Conservation (phyloP, 805 yeast species). For the Monosporozyma unispora region DNA sequence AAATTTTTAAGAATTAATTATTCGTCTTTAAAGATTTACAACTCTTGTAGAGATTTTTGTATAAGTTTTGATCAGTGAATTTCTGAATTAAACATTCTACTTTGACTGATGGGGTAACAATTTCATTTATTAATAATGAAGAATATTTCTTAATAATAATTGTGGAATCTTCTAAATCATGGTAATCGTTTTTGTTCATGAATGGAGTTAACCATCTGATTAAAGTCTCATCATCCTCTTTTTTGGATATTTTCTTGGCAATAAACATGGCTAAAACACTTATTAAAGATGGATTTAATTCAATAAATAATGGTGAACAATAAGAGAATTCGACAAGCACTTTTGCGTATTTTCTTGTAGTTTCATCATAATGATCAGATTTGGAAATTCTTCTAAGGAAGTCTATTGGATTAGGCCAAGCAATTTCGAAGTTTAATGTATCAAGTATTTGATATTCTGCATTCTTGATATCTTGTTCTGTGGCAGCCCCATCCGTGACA, state of each 20-base stretch:
- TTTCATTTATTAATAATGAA: constrained; percentile 20
- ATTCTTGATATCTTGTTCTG: constrained; percentile 71
- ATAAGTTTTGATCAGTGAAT: constrained; percentile 16
- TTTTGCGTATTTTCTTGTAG: constrained; percentile 75
- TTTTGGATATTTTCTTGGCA: constrained; percentile 47
- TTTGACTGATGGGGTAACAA: constrained; percentile 24
- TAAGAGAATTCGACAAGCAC: constrained; percentile 69
- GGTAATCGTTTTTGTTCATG: constrained; percentile 11
- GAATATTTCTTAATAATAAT: constrained; percentile 14
- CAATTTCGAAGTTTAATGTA: constrained; percentile 61
- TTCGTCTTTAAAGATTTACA: constrained; percentile 5
- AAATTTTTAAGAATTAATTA: no score
- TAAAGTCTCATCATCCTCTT: constrained; percentile 9
- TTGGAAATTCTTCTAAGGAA: constrained; percentile 78
- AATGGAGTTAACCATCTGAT: background rate
- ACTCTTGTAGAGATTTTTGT: constrained; percentile 13
- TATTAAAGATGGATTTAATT: constrained; percentile 63
- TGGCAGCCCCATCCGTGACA: constrained; percentile 78
- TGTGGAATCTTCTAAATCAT: constrained; percentile 14
- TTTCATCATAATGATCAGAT: constrained; percentile 82
- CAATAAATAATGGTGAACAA: constrained; percentile 67
- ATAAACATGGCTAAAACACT: constrained; percentile 81
- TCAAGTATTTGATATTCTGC: constrained; percentile 76
- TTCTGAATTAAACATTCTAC: constrained; percentile 21
- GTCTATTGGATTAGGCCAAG: constrained; percentile 85